Evolutionary conservation across 1,139 yeast genomes (phyloP).

Genomic region (Yamadazyma songkhlaensis): DNA sequence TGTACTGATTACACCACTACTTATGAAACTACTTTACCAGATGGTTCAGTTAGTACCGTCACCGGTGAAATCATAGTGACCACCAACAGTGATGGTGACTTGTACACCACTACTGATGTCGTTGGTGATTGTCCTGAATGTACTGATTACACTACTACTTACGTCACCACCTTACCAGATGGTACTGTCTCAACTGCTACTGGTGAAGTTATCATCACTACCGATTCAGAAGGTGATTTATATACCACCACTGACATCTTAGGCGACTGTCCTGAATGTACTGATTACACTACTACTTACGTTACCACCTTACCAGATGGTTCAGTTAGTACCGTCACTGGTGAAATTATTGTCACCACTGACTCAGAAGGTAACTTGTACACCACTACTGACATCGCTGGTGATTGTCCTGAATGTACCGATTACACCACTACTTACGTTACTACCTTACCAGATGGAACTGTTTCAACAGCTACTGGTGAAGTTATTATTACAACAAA

Average conservation of each 20-base stretch:
- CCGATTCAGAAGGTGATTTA: conserved; percentile 9
- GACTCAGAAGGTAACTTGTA: conserved; percentile 10
- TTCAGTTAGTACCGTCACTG: conserved; percentile 14
- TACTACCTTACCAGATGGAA: conserved; percentile 14
- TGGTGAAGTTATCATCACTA: conserved; percentile 11
- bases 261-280: conserved; percentile 7
- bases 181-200: conserved; percentile 8
- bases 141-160: conserved; percentile 13
- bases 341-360: conserved; percentile 13
- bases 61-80: conserved; percentile 9
- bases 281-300: conserved; percentile 11
- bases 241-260: conserved; percentile 7
- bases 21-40: conserved; percentile 8
- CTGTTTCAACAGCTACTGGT: conserved; percentile 3
- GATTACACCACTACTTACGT: conserved; percentile 4
- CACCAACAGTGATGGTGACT: conserved; percentile 10
- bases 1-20: conserved; percentile 5
- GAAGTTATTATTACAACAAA: conserved; percentile 10
- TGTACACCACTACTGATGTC: conserved; percentile 9
- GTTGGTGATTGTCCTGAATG: conserved; percentile 11
- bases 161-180: conserved; percentile 8
- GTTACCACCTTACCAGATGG: conserved; percentile 16
- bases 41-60: conserved; percentile 11
- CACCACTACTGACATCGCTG: conserved; percentile 6
- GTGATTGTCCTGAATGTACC: conserved; percentile 5